These are phyloP conservation scores for Chimonanthus praecox DNA, from an alignment of 164 flowering plant species.

Conservation along the genomic window DNA sequence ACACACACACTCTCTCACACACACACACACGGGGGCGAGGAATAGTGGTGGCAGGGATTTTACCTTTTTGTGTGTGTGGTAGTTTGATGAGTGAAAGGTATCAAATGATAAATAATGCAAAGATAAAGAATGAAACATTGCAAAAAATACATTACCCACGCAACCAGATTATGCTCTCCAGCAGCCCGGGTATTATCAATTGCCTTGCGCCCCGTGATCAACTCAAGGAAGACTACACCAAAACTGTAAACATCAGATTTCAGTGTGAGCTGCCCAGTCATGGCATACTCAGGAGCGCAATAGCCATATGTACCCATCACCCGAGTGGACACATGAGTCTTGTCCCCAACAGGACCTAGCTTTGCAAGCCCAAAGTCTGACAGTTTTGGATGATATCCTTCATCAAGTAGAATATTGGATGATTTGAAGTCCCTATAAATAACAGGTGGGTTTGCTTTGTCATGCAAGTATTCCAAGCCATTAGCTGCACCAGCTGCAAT, in stretches of 20 bases:
- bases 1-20: no score
- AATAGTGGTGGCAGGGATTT: no score
- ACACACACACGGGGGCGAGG: no score
- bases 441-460: constrained; percentile 84
- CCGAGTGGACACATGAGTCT: constrained; percentile 87
- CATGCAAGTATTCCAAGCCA: constrained; percentile 88
- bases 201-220: constrained; percentile 90
- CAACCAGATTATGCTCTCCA: constrained; percentile 90
- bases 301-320: constrained; percentile 97
- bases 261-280: constrained; percentile 90
- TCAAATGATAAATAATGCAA: not conserved
- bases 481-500: constrained; percentile 94
- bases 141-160: constrained; percentile 52
- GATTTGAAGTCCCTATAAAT: constrained; percentile 84
- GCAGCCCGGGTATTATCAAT: constrained; percentile 50
- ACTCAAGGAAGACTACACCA: constrained; percentile 86
- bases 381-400: constrained; percentile 72
- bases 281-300: constrained; percentile 93
- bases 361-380: constrained; percentile 95
- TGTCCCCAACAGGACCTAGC: constrained; percentile 87
- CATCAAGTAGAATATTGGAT: constrained; percentile 85
- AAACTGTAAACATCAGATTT: constrained; percentile 92
- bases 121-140: not conserved
- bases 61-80: no score
- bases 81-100: not conserved